Evolutionary conservation across 352 stramenopile species (phyloP), one percentile per base, ranked within the genome.

Genomic region (Salisapilia sapeloensis): DNA sequence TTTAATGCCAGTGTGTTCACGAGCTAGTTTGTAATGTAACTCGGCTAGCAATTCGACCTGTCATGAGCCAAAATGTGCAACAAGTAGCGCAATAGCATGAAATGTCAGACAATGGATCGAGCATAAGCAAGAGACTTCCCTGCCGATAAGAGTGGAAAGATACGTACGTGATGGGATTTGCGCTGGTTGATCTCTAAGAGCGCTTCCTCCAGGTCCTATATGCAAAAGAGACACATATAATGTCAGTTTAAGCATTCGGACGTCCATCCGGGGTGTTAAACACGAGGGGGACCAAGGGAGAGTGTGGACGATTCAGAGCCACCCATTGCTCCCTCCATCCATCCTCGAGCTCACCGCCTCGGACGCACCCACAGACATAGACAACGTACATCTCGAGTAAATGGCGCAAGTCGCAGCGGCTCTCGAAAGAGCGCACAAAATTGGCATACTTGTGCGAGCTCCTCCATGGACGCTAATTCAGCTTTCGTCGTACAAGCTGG

Each of bases 21-120:
- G 59, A 12, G 64, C 54, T 27, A 87, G 51, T 53, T 84, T 83
- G 43, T 70, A 87, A 44, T 87, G 71, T 26, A 87, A 26, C 53
- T 87, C 71, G 9, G 71, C 71, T 33, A 87, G 42, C 19, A 87
- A 44, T 44, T 69, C 51, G 36, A 76, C 33, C 71, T 87, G 40
- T n/a, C 19, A 10, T 16, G 36, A 22, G 31, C 16, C 14, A n/a
- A 30, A 12, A 4, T 22, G 2, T 11, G 2, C 17, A 14, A 25
- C 4, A 27, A 24, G 19, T 43, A 16, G 24, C 2, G 6, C 30
- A 11, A 36, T 7, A 20, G 36, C 25, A 27, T 46, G 25, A 28
- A 3, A 35, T 4, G 14, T 42, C 14, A 34, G 5, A 16, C 21
- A 12, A 21, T 30, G 24, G 30, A 28, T n/a, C 9, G 24, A 28